These are phyloP conservation scores for Acaromyces ingoldii DNA, from an alignment of 1,284 basidiomycete species.

Conservation along the genomic window DNA sequence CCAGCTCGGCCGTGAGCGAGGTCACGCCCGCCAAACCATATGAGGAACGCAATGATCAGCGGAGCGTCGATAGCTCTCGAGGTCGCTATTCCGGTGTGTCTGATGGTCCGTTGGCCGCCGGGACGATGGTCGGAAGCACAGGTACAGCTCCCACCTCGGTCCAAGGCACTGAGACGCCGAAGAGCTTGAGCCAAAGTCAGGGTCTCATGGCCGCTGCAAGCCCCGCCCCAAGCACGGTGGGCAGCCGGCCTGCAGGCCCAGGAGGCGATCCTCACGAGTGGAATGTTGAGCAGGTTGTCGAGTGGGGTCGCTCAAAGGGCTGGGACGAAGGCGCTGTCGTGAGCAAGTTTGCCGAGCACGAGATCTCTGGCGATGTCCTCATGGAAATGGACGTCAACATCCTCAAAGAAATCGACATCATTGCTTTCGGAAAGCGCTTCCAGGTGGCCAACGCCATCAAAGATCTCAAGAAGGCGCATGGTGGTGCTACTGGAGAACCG, in stretches of 20 bases:
- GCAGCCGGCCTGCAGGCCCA: constrained; percentile 1
- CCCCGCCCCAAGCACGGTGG: constrained; percentile 2
- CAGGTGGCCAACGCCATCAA: constrained; percentile 90
- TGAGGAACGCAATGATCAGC: constrained; percentile 8
- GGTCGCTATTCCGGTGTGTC: constrained; percentile 4
- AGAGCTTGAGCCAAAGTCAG: neutral
- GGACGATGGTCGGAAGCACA: neutral
- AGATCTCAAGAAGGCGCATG: constrained; percentile 61
- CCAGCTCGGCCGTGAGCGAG: neutral
- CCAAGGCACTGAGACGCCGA: constrained; percentile 31
- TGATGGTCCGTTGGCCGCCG: neutral
- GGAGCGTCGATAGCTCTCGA: constrained; percentile 13
- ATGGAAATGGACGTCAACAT: constrained; percentile 87
- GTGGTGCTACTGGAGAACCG: constrained; percentile 9
- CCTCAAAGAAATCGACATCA: constrained; percentile 92
- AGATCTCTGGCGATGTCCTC: constrained; percentile 93
- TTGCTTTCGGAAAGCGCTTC: constrained; percentile 88
- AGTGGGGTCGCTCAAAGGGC: constrained; percentile 77
- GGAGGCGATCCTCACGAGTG: constrained; percentile 64
- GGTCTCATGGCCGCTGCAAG: neutral
- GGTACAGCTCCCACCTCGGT: constrained; percentile 36
- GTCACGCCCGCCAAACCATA: neutral
- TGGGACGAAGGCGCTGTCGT: constrained; percentile 73
- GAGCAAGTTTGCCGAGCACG: constrained; percentile 77
- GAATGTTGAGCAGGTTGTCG: constrained; percentile 81